Conservation (phyloP, 164 flowering plant genomes). For the Nymphaea thermarum region DNA sequence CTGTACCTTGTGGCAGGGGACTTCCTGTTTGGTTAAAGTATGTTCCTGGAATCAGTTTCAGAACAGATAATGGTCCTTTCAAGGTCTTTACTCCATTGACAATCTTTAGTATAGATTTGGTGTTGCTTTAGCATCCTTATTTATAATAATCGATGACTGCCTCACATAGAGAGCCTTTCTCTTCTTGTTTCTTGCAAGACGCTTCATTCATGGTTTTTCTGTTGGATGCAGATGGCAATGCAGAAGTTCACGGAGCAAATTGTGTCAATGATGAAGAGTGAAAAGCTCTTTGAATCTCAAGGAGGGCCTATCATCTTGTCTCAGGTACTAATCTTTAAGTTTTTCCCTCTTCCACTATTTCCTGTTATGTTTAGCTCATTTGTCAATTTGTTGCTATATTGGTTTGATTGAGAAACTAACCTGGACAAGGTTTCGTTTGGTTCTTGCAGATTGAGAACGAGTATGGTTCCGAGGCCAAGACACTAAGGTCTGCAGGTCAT, state of each 20-base stretch:
- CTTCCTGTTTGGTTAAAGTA: slow-evolving; percentile 93
- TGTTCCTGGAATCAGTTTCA: slow-evolving; percentile 68
- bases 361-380: neutral
- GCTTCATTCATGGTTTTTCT: too few species aligned
- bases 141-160: too few species aligned
- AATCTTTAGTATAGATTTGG: neutral
- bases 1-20: slow-evolving; percentile 27
- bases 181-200: neutral
- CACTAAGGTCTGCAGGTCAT: slow-evolving; percentile 44
- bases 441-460: slow-evolving; percentile 58
- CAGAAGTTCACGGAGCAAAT: slow-evolving; percentile 63
- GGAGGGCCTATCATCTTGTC: slow-evolving; percentile 58
- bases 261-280: slow-evolving; percentile 61
- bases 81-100: slow-evolving; percentile 34
- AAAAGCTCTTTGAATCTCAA: slow-evolving; percentile 52
- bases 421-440: neutral
- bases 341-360: neutral
- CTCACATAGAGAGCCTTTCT: too few species aligned
- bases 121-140: neutral
- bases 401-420: neutral
- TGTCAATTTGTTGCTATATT: too few species aligned
- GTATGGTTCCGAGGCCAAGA: slow-evolving; percentile 33
- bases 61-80: slow-evolving; percentile 78
- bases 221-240: slow-evolving; percentile 47
- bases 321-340: neutral